These are phyloP conservation scores for Galium porrigens DNA, from an alignment of 305 asterid species.

Conservation along the genomic window DNA sequence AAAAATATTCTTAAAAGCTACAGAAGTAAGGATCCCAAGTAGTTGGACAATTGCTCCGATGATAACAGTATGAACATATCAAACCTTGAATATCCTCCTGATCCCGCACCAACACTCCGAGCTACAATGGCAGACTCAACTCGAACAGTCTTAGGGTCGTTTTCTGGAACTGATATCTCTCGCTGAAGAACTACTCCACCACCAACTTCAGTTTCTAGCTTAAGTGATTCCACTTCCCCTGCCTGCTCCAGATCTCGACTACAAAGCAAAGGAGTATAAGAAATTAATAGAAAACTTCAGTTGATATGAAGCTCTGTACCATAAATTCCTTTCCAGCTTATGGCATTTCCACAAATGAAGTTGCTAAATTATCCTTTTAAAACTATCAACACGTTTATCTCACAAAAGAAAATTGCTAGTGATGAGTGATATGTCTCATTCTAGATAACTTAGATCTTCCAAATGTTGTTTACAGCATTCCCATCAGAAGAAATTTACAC, in stretches of 20 bases:
- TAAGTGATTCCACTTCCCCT: slow-evolving; percentile 62
- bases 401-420: background rate
- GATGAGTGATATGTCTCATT: background rate
- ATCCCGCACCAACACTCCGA: slow-evolving; percentile 79
- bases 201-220: slow-evolving; percentile 74
- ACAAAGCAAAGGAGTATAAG: slow-evolving; percentile 9
- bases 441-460: background rate
- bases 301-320: background rate
- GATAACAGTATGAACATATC: slow-evolving; percentile 2
- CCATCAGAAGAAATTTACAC: background rate
- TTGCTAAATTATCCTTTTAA: too few species aligned
- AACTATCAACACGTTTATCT: background rate
- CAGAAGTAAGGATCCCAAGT: background rate
- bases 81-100: slow-evolving; percentile 95
- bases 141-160: slow-evolving; percentile 36
- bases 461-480: background rate
- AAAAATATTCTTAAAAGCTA: background rate
- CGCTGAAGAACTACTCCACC: slow-evolving; percentile 69
- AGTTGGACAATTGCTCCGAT: background rate
- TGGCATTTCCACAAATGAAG: background rate
- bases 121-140: slow-evolving; percentile 69
- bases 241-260: slow-evolving; percentile 77
- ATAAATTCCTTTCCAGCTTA: background rate
- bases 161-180: slow-evolving; percentile 43
- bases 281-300: background rate